Evolutionary conservation across 2,329 filamentous ascomycete species (phyloP).

Genomic region (Colletotrichum liaoningense): DNA sequence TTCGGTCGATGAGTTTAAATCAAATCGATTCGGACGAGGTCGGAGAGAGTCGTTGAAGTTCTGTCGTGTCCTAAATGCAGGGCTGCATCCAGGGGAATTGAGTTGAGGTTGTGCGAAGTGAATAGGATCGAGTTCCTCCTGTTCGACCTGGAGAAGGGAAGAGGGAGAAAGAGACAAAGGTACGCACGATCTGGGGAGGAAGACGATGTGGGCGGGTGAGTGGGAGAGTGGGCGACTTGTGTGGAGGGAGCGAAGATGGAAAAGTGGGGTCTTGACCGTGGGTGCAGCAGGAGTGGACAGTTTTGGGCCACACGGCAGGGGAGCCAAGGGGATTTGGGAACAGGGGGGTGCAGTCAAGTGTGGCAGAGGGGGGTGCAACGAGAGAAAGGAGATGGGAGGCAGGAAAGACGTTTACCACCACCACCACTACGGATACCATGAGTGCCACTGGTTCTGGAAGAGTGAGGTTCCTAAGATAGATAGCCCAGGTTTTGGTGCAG

Average conservation of each 20-base stretch:
- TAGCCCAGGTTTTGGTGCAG: neutral
- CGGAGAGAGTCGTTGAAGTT: neutral
- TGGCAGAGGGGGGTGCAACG: conserved; percentile 1
- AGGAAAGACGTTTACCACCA: neutral
- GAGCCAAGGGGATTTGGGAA: conserved; percentile 6
- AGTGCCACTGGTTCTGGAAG: neutral
- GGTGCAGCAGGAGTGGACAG: conserved; percentile 24
- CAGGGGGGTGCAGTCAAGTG: conserved; percentile 20
- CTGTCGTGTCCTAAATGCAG: neutral
- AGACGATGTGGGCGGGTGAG: conserved; percentile 31
- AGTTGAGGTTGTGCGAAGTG: conserved; percentile 14
- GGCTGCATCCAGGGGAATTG: neutral
- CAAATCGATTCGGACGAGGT: conserved; percentile 1
- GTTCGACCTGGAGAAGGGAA: conserved; percentile 21
- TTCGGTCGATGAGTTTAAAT: neutral
- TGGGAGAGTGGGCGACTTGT: conserved; percentile 23
- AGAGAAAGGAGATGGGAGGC: conserved; percentile 5
- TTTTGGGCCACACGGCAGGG: conserved; percentile 26
- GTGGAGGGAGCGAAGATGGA: conserved; percentile 27
- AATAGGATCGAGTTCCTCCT: conserved; percentile 22
- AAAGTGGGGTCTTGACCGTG: conserved; percentile 18
- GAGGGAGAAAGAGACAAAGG: conserved; percentile 25
- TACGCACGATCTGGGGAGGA: conserved; percentile 33
- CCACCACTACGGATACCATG: neutral
- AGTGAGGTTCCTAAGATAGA: neutral